Evolutionary conservation across 148 eudicot genomes (phyloP).

Genomic region (Arctostaphylos glauca): DNA sequence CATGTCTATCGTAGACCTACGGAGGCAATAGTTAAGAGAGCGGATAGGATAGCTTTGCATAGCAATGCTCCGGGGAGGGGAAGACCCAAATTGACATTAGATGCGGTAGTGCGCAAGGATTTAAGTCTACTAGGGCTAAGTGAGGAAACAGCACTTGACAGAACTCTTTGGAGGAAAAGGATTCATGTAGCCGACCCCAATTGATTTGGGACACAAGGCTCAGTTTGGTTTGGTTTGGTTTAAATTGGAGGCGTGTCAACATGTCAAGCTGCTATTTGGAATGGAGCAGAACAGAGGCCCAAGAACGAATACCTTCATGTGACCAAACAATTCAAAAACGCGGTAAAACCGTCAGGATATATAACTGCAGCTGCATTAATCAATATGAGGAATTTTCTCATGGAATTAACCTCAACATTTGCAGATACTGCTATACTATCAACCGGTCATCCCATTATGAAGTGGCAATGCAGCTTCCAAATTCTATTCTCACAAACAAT

Average conservation of each 20-base stretch:
- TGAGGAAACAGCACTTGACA: no score
- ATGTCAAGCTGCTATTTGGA: not conserved
- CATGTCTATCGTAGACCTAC: no score
- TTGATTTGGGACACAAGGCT: no score
- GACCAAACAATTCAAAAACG: not conserved
- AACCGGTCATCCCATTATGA: not conserved
- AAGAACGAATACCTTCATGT: not conserved
- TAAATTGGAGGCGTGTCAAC: not conserved
- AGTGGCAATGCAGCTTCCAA: not conserved
- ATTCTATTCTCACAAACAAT: not conserved
- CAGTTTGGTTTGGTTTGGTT: no score
- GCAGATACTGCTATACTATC: not conserved
- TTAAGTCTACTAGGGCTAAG: no score
- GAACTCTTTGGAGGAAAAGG: no score
- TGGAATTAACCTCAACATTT: not conserved
- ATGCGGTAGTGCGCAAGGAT: no score
- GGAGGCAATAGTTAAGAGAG: no score
- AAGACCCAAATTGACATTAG: no score
- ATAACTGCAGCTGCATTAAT: not conserved
- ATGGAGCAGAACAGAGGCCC: not conserved
- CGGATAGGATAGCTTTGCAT: no score
- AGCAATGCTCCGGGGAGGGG: no score
- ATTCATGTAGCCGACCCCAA: no score
- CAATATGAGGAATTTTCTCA: not conserved
- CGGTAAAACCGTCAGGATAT: not conserved